Percentiles rank a stretch among this genome's conserved stretches.
Conservation (phyloP, 306 rosid genomes). For the Malus fusca region DNA sequence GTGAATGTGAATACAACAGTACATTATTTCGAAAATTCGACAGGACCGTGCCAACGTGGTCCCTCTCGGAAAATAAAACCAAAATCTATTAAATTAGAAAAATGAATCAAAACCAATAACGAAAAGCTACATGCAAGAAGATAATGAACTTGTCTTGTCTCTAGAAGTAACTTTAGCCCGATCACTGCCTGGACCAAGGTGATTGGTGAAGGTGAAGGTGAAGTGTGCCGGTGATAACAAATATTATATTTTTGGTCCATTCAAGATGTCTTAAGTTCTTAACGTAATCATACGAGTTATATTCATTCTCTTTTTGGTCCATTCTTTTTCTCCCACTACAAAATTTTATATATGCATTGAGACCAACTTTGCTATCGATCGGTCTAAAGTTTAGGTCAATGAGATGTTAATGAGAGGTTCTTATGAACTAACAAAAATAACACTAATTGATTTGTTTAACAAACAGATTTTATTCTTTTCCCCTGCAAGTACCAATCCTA, state of each 20-base stretch:
- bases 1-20: background rate
- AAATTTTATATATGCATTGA: background rate
- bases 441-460: background rate
- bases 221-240: background rate
- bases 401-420: background rate
- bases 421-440: background rate
- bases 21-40: constrained; percentile 4
- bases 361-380: background rate
- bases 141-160: background rate
- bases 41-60: background rate
- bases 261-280: background rate
- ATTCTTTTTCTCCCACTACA: background rate
- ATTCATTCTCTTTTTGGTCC: background rate
- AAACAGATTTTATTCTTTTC: background rate
- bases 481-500: background rate
- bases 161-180: background rate
- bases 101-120: background rate
- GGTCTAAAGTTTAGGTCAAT: background rate
- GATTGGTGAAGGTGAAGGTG: background rate
- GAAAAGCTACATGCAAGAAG: background rate
- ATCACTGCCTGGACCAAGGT: background rate
- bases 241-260: background rate
- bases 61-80: background rate
- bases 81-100: background rate
- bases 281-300: background rate